Conservation (phyloP, 768 basidiomycete species). For the Lyophyllum decastes region DNA sequence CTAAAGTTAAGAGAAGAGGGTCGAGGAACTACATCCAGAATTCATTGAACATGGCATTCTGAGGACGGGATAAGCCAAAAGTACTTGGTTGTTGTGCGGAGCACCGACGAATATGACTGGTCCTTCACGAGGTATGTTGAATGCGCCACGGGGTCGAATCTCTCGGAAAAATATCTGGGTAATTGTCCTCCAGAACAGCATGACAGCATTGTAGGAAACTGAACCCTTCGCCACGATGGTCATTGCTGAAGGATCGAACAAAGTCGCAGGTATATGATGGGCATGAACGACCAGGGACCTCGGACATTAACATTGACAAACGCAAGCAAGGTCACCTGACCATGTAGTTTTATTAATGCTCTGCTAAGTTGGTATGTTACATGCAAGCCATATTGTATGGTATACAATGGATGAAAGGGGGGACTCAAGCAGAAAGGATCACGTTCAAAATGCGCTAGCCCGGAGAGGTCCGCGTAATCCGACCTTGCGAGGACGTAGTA, state of each 20-base stretch:
- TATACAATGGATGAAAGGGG: constrained; percentile 2
- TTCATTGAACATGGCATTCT: constrained; percentile 10
- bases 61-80: constrained; percentile 11
- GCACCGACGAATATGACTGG: constrained; percentile 93
- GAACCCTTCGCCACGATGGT: constrained; percentile 20
- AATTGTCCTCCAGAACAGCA: constrained; percentile 83
- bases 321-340: constrained; percentile 12
- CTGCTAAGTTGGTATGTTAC: background rate
- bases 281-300: background rate
- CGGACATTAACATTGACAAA: constrained; percentile 15
- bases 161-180: constrained; percentile 97
- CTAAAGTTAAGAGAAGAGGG: constrained; percentile 79
- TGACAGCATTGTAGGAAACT: constrained; percentile 66
- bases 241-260: constrained; percentile 19
- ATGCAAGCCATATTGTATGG: constrained; percentile 2
- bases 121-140: constrained; percentile 89
- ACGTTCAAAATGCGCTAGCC: constrained; percentile 10
- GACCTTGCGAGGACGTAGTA: constrained; percentile 43
- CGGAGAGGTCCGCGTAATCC: constrained; percentile 30
- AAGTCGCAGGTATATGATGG: background rate
- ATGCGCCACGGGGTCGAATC: constrained; percentile 90
- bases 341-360: background rate
- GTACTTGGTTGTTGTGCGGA: constrained; percentile 89
- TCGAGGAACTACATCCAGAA: constrained; percentile 77
- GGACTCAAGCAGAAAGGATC: background rate